Evolutionary conservation across 345 rosid species (phyloP).

Genomic region (Hibiscus syriacus): DNA sequence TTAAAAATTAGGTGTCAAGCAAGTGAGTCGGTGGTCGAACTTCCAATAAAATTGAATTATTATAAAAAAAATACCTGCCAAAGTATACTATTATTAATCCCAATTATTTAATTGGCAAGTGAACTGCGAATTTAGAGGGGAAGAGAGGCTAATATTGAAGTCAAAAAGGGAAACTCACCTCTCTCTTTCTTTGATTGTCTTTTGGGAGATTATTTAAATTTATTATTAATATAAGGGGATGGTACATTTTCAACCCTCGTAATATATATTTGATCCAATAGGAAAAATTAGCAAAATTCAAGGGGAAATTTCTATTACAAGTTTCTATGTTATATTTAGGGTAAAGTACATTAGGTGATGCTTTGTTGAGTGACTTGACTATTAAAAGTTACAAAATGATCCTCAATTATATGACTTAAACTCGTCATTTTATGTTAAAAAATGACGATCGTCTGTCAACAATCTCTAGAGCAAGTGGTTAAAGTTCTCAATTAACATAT

Average conservation of each 20-base stretch:
- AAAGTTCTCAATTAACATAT: no score
- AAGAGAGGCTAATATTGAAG: conserved; percentile 17
- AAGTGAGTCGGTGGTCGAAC: background rate
- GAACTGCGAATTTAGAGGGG: conserved; percentile 10
- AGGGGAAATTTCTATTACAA: no score
- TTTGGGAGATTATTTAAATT: background rate
- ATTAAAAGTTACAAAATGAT: no score
- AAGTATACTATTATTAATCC: background rate
- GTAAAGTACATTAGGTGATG: no score
- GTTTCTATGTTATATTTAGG: no score
- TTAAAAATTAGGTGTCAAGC: conserved; percentile 12
- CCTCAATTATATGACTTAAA: no score
- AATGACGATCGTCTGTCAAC: no score
- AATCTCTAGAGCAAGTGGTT: no score
- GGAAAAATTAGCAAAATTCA: background rate
- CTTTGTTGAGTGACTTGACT: no score
- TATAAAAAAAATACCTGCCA: background rate
- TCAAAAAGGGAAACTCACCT: conserved; percentile 15
- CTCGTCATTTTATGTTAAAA: no score
- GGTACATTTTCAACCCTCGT: background rate
- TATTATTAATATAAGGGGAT: background rate
- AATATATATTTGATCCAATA: no score
- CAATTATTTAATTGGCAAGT: conserved; percentile 11
- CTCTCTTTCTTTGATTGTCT: background rate
- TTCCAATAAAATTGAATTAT: background rate